Evolutionary conservation across 768 basidiomycete genomes (phyloP).

Genomic region (Leccinum incarnatum): DNA sequence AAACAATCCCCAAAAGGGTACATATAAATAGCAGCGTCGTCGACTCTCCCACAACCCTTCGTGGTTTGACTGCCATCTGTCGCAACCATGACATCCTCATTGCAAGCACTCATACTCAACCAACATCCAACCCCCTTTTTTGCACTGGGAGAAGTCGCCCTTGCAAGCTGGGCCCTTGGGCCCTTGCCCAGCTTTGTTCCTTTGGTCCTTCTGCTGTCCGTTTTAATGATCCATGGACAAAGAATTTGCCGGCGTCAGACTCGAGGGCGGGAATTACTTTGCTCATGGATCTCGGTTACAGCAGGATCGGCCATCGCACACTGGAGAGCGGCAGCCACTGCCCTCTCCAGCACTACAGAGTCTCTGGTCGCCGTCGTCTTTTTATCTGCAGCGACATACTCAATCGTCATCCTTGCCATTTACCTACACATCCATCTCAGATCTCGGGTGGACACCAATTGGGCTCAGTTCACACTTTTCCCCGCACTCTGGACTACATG

Average conservation of each 20-base stretch:
- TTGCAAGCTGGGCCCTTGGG: conserved; percentile 28
- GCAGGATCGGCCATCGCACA: conserved; percentile 42
- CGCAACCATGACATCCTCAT: conserved; percentile 16
- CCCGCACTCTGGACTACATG: conserved; percentile 66
- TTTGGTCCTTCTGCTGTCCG: conserved; percentile 26
- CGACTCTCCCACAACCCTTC: not conserved
- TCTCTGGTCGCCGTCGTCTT: conserved; percentile 48
- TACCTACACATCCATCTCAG: conserved; percentile 39
- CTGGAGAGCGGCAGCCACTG: conserved; percentile 44
- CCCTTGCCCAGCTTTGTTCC: conserved; percentile 35
- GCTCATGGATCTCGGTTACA: conserved; percentile 38
- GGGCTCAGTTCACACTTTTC: conserved; percentile 55
- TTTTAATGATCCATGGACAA: conserved; percentile 32
- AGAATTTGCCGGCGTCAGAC: conserved; percentile 29
- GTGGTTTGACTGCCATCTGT: conserved; percentile 9
- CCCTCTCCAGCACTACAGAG: conserved; percentile 50
- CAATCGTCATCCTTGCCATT: conserved; percentile 39
- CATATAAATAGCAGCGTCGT: conserved; percentile 12
- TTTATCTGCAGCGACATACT: conserved; percentile 44
- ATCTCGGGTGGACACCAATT: conserved; percentile 29
- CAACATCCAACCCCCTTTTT: conserved; percentile 26
- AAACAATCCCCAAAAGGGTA: conserved; percentile 19
- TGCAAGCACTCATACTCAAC: conserved; percentile 26
- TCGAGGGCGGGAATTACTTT: conserved; percentile 29
- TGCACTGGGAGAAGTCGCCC: conserved; percentile 16